Evolutionary conservation across 225 moss, liverwort and hornwort genomes (phyloP).

Genomic region (Straminergon stramineum): DNA sequence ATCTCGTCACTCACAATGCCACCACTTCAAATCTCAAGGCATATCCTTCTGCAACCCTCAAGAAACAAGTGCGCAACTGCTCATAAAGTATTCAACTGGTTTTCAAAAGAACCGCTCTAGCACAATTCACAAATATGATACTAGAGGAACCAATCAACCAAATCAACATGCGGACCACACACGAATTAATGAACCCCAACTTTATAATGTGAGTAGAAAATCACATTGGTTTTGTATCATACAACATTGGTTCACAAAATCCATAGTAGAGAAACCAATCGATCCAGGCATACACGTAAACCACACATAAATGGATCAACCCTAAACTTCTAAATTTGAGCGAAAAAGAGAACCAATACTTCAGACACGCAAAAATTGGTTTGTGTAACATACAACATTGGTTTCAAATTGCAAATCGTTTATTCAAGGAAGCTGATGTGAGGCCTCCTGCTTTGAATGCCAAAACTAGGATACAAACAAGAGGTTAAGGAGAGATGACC

Average conservation of each 20-base stretch:
- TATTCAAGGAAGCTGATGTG: too few species aligned
- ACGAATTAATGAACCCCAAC: background rate
- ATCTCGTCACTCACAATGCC: background rate
- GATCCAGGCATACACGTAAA: background rate
- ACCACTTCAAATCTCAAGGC: slow-evolving; percentile 12
- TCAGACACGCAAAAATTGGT: background rate
- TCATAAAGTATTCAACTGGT: background rate
- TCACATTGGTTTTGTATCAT: background rate
- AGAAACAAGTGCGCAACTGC: background rate
- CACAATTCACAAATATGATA: background rate
- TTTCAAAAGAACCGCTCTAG: background rate
- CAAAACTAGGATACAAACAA: too few species aligned
- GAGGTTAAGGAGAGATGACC: background rate
- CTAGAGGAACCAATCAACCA: background rate
- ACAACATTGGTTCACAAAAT: background rate
- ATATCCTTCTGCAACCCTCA: background rate
- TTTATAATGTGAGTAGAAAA: background rate
- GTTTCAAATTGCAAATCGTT: background rate
- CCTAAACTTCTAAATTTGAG: background rate
- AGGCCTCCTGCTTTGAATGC: background rate
- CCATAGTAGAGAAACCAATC: background rate
- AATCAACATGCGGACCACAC: background rate
- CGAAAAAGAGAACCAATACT: background rate
- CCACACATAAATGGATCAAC: background rate
- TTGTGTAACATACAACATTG: background rate